These are phyloP conservation scores for Glaciozyma martinii DNA, from an alignment of 768 basidiomycete species.

Conservation along the genomic window DNA sequence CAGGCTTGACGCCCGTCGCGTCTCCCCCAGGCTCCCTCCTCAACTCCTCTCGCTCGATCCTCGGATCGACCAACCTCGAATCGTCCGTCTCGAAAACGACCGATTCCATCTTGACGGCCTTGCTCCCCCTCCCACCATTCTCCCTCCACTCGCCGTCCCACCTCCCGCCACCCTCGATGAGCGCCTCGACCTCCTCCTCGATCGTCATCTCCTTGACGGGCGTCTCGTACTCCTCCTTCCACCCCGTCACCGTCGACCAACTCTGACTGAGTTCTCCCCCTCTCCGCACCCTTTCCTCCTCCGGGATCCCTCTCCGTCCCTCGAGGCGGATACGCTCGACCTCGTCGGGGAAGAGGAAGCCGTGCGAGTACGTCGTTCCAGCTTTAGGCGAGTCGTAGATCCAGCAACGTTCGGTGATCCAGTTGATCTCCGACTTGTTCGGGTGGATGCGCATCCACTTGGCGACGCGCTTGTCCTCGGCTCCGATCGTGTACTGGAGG, in stretches of 20 bases:
- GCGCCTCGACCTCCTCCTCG: conserved; percentile 34
- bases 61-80: conserved; percentile 40
- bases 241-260: conserved; percentile 76
- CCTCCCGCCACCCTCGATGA: conserved; percentile 39
- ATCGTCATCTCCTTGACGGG: neutral
- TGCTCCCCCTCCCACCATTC: neutral
- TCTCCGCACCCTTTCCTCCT: conserved; percentile 35
- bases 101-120: conserved; percentile 46
- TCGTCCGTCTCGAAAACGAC: neutral
- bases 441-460: conserved; percentile 89
- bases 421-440: conserved; percentile 59
- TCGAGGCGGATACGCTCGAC: conserved; percentile 56
- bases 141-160: neutral
- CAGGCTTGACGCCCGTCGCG: conserved; percentile 12
- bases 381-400: conserved; percentile 96
- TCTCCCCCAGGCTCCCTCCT: conserved; percentile 1
- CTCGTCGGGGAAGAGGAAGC: conserved; percentile 88
- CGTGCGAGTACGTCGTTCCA: conserved; percentile 88
- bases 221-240: conserved; percentile 58
- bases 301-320: conserved; percentile 38
- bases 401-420: conserved; percentile 90
- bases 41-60: neutral
- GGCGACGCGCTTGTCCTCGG: conserved; percentile 87
- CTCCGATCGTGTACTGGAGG: conserved; percentile 60
- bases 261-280: conserved; percentile 45